Base-by-base conservation (phyloP, 345 rosid species). In the Lagerstroemia speciosa region DNA sequence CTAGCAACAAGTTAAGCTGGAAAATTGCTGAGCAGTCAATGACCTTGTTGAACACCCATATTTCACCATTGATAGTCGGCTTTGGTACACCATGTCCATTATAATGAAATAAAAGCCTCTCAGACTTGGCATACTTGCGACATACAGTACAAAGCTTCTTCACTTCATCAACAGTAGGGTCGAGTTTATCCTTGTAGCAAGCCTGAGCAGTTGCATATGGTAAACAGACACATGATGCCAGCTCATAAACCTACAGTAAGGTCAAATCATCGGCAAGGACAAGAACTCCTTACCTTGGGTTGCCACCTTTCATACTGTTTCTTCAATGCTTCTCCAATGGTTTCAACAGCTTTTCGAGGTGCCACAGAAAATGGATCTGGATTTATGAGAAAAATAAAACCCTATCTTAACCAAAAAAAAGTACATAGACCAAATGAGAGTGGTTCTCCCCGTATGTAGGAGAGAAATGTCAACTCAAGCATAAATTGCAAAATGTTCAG, bases 11-110 rank as follows among this genome's bases (percentile, higher is more conserved):
- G 36, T 29, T 30, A 24, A 31, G 14, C 26, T 43, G 65, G 62
- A 73, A 40, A 65, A 43, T 20, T 65, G 3, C 8, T 38, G 62
- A 45, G 37, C 33, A 30, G 40, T 38, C 27, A 63, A 64, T 53
- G 37, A 95, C 99, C 98, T 92, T 95, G 74, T 95, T 95, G 79
- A 95, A 95, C 50, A 95, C 82, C 99, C 99, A 95, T 71, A 95
- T 92, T 92, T 95, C 99, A 76, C 97, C 99, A 68, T 92, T 90
- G 9, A 92, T 76, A 33, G 99, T 95, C 62, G 99, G 99, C 80
- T 92, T 95, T 70, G 99, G 99, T 69, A 95, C 99, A 70, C 99
- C 99, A 69, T 95, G 99, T 66, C 99, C 99, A 80, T 95, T 95
- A 78, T 95, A 95, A 75, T 95, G 99, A 77, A 95, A 95, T 33